Evolutionary conservation across 345 rosid species (phyloP).

Genomic region (Pistacia vera): DNA sequence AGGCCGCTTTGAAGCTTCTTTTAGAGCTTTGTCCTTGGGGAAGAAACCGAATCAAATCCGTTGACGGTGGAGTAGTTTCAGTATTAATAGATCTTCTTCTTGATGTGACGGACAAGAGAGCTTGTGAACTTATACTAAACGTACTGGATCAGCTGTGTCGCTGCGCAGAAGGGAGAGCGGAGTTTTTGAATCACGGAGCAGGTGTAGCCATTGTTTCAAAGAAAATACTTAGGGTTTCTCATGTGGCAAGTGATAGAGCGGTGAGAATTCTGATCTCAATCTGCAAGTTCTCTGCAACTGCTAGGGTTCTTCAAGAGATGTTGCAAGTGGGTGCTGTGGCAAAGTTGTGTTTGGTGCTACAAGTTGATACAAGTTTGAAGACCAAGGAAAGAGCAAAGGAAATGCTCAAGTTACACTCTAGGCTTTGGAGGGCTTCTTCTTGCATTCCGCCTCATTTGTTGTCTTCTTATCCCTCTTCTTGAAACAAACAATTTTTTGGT

Average conservation of each 20-base stretch:
- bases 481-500: conserved; percentile 3
- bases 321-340: conserved; percentile 58
- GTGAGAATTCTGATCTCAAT: conserved; percentile 52
- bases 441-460: conserved; percentile 54
- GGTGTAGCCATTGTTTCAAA: conserved; percentile 65
- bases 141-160: conserved; percentile 51
- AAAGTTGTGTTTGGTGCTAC: conserved; percentile 58
- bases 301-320: conserved; percentile 60
- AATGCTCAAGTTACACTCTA: conserved; percentile 53
- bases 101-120: conserved; percentile 35
- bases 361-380: conserved; percentile 41
- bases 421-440: conserved; percentile 52
- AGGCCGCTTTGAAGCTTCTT: conserved; percentile 46
- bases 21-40: conserved; percentile 57
- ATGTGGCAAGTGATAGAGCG: conserved; percentile 45
- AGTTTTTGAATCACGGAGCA: conserved; percentile 55
- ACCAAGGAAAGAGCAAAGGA: conserved; percentile 51
- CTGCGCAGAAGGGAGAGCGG: conserved; percentile 63
- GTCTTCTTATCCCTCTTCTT: conserved; percentile 47
- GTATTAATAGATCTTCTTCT: conserved; percentile 53
- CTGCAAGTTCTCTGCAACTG: conserved; percentile 46
- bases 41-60: conserved; percentile 58
- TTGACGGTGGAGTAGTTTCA: conserved; percentile 36
- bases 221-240: conserved; percentile 64
- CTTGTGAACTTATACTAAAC: conserved; percentile 39